phyloP scores from a whole-genome alignment of 352 stramenopile species.

The Halophytophthora polymorphica region DNA sequence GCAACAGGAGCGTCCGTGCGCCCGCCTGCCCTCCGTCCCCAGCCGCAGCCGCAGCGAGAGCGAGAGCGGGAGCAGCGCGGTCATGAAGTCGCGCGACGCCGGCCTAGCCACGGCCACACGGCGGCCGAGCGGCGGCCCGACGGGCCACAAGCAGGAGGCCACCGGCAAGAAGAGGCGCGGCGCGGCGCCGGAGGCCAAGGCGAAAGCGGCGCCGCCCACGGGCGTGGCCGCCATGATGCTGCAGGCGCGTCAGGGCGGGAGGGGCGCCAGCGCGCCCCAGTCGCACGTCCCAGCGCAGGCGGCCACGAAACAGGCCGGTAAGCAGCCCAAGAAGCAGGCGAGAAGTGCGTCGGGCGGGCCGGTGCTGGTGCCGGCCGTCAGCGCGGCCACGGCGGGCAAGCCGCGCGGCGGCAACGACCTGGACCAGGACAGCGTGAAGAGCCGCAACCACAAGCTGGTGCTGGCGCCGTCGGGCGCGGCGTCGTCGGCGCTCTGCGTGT shows the following conservation, averaged over 20 bases:
- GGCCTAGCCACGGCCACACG: conserved; percentile 42
- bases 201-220: conserved; percentile 5
- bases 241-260: not conserved
- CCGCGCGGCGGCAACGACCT: conserved; percentile 10
- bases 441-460: conserved; percentile 67
- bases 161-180: conserved; percentile 34
- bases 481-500: conserved; percentile 8
- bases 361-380: conserved; percentile 3
- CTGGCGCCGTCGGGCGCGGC: conserved; percentile 28
- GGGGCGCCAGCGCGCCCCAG: not conserved
- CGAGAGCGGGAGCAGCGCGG: too few relatives aligned
- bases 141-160: conserved; percentile 23
- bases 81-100: conserved; percentile 42
- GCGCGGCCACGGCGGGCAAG: not conserved
- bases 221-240: not conserved
- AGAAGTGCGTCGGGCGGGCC: conserved; percentile 23
- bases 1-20: too few relatives aligned
- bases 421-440: conserved; percentile 63
- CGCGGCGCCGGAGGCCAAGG: not conserved
- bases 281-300: conserved; percentile 2
- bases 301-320: conserved; percentile 28
- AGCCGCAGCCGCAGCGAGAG: not conserved
- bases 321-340: conserved; percentile 37
- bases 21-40: not conserved
- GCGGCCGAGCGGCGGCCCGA: conserved; percentile 20